Percentiles rank a stretch among this genome's conserved stretches.
These are phyloP conservation scores for Xylariaceae sp. DNA, from an alignment of 2,329 filamentous ascomycete species.

Conservation along the genomic window DNA sequence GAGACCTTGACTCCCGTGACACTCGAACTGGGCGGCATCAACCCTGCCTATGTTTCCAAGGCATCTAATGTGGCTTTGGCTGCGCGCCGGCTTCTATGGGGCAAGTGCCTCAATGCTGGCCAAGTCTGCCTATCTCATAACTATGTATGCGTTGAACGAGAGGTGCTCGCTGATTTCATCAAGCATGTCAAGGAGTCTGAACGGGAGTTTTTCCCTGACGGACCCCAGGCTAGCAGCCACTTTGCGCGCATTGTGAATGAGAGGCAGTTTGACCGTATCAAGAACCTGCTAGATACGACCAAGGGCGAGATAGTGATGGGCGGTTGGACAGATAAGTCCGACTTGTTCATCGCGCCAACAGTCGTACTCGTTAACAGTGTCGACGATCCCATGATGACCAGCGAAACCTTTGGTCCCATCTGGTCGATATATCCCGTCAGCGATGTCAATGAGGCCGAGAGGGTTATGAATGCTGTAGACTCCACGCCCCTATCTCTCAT, in stretches of 20 bases:
- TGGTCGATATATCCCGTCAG: slow-evolving; percentile 76
- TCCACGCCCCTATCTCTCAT: slow-evolving; percentile 79
- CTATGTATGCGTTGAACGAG: slow-evolving; percentile 78
- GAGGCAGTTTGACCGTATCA: slow-evolving; percentile 73
- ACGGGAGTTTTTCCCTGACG: slow-evolving; percentile 77
- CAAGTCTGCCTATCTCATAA: slow-evolving; percentile 93
- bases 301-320: slow-evolving; percentile 82
- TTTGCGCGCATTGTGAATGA: slow-evolving; percentile 77
- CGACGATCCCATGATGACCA: slow-evolving; percentile 68
- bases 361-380: slow-evolving; percentile 74
- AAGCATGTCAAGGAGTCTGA: slow-evolving; percentile 65
- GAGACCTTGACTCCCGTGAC: slow-evolving; percentile 80
- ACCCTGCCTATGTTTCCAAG: slow-evolving; percentile 87
- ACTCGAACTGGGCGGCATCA: slow-evolving; percentile 85
- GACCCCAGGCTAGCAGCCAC: slow-evolving; percentile 71
- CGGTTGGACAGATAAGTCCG: slow-evolving; percentile 71
- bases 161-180: slow-evolving; percentile 66
- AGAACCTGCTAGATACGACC: slow-evolving; percentile 82
- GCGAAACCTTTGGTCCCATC: slow-evolving; percentile 91
- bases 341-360: slow-evolving; percentile 85
- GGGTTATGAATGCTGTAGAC: slow-evolving; percentile 73
- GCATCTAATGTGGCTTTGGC: slow-evolving; percentile 74
- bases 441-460: slow-evolving; percentile 78
- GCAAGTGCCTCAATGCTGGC: slow-evolving; percentile 78
- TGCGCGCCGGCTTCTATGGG: slow-evolving; percentile 80